phyloP scores from a whole-genome alignment of 306 rosid species.

The Prunus armeniaca region DNA sequence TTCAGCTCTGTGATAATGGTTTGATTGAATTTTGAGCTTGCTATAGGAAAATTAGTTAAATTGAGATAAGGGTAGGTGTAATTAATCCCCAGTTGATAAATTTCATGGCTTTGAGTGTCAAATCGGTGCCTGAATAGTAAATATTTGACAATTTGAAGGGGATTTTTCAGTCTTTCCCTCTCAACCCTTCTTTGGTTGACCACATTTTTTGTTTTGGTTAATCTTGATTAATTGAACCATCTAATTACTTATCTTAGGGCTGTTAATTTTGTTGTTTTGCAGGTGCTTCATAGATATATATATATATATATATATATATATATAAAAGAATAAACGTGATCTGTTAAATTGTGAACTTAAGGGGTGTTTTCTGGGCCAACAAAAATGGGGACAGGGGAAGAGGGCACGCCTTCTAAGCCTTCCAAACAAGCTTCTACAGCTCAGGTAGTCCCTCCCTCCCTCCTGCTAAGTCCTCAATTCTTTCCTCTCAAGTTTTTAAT shows the following conservation, averaged over 20 bases:
- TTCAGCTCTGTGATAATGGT: neutral
- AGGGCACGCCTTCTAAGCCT: slow-evolving; percentile 69
- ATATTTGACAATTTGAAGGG: neutral
- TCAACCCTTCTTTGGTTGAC: neutral
- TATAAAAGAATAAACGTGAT: slow-evolving; percentile 1
- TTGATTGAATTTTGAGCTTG: slow-evolving; percentile 7
- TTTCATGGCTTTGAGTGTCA: neutral
- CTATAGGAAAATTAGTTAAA: neutral
- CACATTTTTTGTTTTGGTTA: no score
- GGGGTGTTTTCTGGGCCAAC: slow-evolving; percentile 23
- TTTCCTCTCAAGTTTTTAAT: slow-evolving; percentile 1
- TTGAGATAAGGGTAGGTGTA: neutral
- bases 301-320: no score
- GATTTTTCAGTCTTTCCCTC: neutral
- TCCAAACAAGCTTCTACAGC: slow-evolving; percentile 58
- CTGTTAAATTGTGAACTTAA: slow-evolving; percentile 24
- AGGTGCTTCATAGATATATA: slow-evolving; percentile 34
- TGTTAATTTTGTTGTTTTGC: neutral
- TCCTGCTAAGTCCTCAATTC: neutral
- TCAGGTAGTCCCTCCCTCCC: slow-evolving; percentile 45
- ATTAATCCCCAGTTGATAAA: neutral
- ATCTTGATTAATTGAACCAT: neutral
- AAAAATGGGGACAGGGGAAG: slow-evolving; percentile 92
- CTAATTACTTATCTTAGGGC: neutral
- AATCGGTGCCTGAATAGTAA: slow-evolving; percentile 5